Conservation (phyloP, 495 filamentous ascomycete genomes). For the Neurospora tetrasperma region DNA sequence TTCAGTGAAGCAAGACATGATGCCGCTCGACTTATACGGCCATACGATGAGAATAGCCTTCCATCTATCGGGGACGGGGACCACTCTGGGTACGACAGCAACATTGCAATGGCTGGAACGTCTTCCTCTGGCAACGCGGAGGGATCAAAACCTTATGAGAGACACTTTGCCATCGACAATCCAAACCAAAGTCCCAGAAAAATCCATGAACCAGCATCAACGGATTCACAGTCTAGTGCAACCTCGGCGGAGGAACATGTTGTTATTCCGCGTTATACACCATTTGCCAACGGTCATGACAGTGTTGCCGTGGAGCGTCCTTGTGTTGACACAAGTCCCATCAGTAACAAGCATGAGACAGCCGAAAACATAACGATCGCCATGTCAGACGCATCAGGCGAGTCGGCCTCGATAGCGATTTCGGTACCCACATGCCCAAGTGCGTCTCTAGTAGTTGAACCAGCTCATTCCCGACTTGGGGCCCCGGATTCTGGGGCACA, state of each 20-base stretch:
- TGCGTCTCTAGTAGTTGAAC: constrained; percentile 18
- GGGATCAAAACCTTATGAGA: neutral
- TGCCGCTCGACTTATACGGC: constrained; percentile 18
- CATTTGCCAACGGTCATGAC: neutral
- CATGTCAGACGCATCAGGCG: constrained; percentile 1
- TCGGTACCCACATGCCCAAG: constrained; percentile 9
- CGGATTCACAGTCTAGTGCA: neutral
- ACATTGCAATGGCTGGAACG: constrained; percentile 14
- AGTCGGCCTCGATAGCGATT: constrained; percentile 2
- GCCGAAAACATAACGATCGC: neutral
- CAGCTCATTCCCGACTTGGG: constrained; percentile 15
- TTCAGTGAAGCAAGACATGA: constrained; percentile 29
- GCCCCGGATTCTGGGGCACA: constrained; percentile 13
- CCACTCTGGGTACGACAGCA: constrained; percentile 9
- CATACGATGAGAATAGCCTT: constrained; percentile 13
- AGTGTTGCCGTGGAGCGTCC: neutral
- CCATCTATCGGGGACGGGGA: neutral
- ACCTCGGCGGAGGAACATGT: neutral
- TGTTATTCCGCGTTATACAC: neutral
- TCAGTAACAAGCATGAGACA: neutral
- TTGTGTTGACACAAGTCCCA: neutral
- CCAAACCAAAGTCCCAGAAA: neutral
- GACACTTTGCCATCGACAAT: neutral
- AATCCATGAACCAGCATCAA: neutral
- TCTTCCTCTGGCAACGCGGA: neutral